A percentile compares a stretch with the other conserved stretches of the same genome.
These are phyloP conservation scores for Solanum virginianum DNA, from an alignment of 257 asterid species.

Conservation along the genomic window DNA sequence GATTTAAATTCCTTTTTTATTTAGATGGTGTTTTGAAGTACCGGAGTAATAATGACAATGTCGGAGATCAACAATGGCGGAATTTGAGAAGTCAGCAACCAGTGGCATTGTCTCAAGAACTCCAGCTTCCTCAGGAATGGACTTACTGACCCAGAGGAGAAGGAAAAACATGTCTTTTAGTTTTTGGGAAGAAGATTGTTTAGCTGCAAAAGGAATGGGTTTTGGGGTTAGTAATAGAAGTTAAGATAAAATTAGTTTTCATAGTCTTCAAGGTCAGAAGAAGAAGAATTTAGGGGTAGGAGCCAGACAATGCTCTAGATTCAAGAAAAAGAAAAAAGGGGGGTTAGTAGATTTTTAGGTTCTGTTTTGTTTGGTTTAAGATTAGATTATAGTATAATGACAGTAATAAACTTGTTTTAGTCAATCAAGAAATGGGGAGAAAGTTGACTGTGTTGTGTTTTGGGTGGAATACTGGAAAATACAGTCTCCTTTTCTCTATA, in stretches of 20 bases:
- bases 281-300: neutral
- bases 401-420: neutral
- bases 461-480: constrained; percentile 16
- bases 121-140: constrained; percentile 73
- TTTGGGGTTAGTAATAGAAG: constrained; percentile 1
- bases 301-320: neutral
- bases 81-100: neutral
- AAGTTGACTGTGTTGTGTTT: constrained; percentile 24
- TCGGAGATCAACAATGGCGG: constrained; percentile 19
- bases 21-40: constrained; percentile 9
- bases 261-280: neutral
- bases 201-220: neutral
- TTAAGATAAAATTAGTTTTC: constrained; percentile 10
- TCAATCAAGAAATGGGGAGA: constrained; percentile 1
- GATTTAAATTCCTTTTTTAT: neutral
- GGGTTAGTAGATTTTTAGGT: neutral
- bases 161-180: neutral
- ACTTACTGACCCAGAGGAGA: constrained; percentile 26
- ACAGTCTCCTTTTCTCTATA: neutral
- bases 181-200: neutral
- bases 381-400: neutral
- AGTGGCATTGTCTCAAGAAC: constrained; percentile 23
- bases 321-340: neutral
- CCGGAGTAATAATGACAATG: neutral
- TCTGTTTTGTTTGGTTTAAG: constrained; percentile 6